Evolutionary conservation across 345 rosid species (phyloP).

Genomic region (Mallotus nudiflorus): DNA sequence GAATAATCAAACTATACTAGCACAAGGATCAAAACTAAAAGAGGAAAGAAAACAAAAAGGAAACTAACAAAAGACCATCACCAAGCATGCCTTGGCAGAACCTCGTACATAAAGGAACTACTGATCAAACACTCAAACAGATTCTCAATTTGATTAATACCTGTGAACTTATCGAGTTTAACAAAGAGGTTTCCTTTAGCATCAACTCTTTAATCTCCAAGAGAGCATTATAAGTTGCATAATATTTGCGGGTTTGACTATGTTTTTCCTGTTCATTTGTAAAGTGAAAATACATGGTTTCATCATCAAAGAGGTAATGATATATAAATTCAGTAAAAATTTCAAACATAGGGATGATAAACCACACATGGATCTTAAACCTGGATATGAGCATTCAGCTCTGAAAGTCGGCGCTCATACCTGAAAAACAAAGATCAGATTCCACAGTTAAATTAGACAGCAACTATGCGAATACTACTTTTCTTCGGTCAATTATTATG

Average conservation of each 20-base stretch:
- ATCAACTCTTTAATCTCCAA: conserved; percentile 79
- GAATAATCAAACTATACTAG: background rate
- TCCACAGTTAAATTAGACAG: background rate
- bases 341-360: background rate
- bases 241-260: conserved; percentile 71
- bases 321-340: background rate
- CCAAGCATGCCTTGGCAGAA: too few species aligned
- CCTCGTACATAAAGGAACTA: background rate
- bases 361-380: conserved; percentile 31
- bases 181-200: conserved; percentile 80
- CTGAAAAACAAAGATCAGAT: conserved; percentile 41
- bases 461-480: background rate
- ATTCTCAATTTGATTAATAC: conserved; percentile 29
- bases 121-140: background rate
- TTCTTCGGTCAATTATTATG: background rate
- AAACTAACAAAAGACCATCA: background rate
- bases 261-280: conserved; percentile 59
- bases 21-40: background rate
- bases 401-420: conserved; percentile 72
- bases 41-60: background rate
- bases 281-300: conserved; percentile 19
- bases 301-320: conserved; percentile 6
- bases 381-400: conserved; percentile 76
- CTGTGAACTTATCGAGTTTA: conserved; percentile 83
- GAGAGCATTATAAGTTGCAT: conserved; percentile 82